Percentiles rank a stretch among this genome's conserved stretches.
Conservation (phyloP, 2,329 filamentous ascomycete genomes). For the Aspergillus tubingensis region DNA sequence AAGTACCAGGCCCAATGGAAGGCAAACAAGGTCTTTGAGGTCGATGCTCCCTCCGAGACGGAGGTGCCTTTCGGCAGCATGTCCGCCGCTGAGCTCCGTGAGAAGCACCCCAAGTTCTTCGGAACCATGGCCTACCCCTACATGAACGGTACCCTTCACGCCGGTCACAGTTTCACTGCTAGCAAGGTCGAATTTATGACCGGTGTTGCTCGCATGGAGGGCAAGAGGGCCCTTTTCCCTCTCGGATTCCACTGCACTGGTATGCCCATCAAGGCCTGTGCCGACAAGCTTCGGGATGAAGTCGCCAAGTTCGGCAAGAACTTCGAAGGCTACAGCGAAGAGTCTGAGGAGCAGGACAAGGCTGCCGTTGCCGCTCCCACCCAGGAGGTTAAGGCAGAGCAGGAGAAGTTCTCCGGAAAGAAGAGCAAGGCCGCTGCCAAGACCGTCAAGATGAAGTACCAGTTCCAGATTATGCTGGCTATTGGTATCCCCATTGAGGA, state of each 20-base stretch:
- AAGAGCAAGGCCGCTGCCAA: constrained; percentile 92
- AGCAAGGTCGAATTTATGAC: constrained; percentile 91
- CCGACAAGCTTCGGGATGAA: constrained; percentile 90
- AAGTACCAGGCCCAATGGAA: constrained; percentile 89
- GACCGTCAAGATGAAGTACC: constrained; percentile 90
- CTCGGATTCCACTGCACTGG: constrained; percentile 95
- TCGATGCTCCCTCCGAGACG: constrained; percentile 75
- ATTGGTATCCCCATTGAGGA: constrained; percentile 84
- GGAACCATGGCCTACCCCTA: constrained; percentile 76
- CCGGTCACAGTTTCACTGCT: constrained; percentile 88
- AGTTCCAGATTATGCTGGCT: constrained; percentile 92
- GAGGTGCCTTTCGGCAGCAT: constrained; percentile 78
- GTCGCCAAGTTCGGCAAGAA: constrained; percentile 84
- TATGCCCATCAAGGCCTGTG: constrained; percentile 96
- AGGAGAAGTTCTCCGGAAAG: constrained; percentile 90
- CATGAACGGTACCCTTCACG: constrained; percentile 87
- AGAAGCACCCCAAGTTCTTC: constrained; percentile 88
- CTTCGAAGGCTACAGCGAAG: constrained; percentile 75
- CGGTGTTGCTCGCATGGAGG: constrained; percentile 86
- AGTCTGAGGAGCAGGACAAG: constrained; percentile 56
- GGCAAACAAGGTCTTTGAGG: constrained; percentile 75
- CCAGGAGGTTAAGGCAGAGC: constrained; percentile 71
- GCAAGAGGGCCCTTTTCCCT: constrained; percentile 83
- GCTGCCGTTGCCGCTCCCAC: constrained; percentile 60
- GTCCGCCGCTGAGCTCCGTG: constrained; percentile 71